These are phyloP conservation scores for Hordeum marinum DNA, from an alignment of 176 grass and related monocot species.

Conservation along the genomic window DNA sequence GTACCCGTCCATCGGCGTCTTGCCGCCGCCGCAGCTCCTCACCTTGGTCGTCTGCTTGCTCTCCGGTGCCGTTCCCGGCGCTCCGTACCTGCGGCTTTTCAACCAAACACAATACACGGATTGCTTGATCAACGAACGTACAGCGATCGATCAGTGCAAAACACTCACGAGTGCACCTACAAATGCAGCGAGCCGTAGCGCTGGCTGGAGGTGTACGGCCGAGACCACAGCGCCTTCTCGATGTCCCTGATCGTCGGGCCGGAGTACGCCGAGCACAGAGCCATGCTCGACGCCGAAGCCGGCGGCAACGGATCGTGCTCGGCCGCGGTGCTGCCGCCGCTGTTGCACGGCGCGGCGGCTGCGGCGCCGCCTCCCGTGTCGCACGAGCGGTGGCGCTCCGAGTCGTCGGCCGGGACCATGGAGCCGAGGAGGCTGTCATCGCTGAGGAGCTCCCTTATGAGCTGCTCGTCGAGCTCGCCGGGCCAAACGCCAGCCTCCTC, in stretches of 20 bases:
- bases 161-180: slow-evolving; percentile 10
- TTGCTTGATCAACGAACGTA: not conserved
- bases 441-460: slow-evolving; percentile 56
- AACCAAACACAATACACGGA: not conserved
- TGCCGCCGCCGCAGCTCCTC: slow-evolving; percentile 46
- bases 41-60: slow-evolving; percentile 46
- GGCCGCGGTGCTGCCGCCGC: not conserved
- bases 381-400: not conserved
- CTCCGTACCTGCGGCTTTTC: slow-evolving; percentile 17
- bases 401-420: not conserved
- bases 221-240: slow-evolving; percentile 45
- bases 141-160: not conserved
- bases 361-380: not conserved
- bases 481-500: slow-evolving; percentile 23
- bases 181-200: slow-evolving; percentile 27
- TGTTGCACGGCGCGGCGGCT: not conserved
- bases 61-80: slow-evolving; percentile 24
- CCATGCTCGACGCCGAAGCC: slow-evolving; percentile 22
- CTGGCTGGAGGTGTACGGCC: not conserved
- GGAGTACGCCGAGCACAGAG: slow-evolving; percentile 51
- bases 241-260: slow-evolving; percentile 65
- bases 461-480: slow-evolving; percentile 45
- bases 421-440: slow-evolving; percentile 27
- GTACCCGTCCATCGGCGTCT: slow-evolving; percentile 55
- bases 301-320: not conserved